These are phyloP conservation scores for Hemerocallis citrina DNA, from an alignment of 106 monocot genomes.

Conservation along the genomic window DNA sequence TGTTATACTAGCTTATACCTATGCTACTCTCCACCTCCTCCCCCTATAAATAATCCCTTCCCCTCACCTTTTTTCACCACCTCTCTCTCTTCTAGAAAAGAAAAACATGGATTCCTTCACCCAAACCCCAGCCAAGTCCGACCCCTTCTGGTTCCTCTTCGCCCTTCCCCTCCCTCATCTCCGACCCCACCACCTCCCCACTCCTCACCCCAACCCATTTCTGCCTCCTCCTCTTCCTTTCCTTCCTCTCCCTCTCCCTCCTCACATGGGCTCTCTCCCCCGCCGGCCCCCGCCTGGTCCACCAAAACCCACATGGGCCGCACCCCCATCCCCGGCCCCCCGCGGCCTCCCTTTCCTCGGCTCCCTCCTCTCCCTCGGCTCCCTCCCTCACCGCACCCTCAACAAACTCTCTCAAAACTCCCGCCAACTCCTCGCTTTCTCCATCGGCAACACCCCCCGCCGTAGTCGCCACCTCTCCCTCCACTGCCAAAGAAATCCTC, in stretches of 20 bases:
- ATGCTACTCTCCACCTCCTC: no score
- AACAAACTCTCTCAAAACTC: constrained; percentile 5
- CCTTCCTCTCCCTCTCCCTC: constrained; percentile 19
- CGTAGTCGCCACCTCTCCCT: constrained; percentile 64
- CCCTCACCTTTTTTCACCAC: no score
- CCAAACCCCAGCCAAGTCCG: neutral
- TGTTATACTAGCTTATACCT: no score
- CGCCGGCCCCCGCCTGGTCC: constrained; percentile 53
- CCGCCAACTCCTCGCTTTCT: constrained; percentile 72
- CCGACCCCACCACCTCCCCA: no score
- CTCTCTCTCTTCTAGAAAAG: no score
- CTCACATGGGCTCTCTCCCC: constrained; percentile 45
- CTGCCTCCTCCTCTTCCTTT: constrained; percentile 18
- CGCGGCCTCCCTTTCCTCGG: constrained; percentile 78
- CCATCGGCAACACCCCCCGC: constrained; percentile 74
- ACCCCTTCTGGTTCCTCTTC: constrained; percentile 1
- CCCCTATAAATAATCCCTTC: no score
- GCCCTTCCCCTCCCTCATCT: constrained; percentile 6
- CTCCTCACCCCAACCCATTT: constrained; percentile 27
- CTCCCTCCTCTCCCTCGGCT: constrained; percentile 49
- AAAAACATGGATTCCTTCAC: neutral
- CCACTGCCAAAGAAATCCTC: constrained; percentile 56
- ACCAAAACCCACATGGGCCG: constrained; percentile 17
- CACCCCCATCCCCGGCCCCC: constrained; percentile 44
- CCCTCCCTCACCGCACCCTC: constrained; percentile 54